phyloP scores from a whole-genome alignment of 78 protist species.

The Dictyostelium brefeldianum region DNA sequence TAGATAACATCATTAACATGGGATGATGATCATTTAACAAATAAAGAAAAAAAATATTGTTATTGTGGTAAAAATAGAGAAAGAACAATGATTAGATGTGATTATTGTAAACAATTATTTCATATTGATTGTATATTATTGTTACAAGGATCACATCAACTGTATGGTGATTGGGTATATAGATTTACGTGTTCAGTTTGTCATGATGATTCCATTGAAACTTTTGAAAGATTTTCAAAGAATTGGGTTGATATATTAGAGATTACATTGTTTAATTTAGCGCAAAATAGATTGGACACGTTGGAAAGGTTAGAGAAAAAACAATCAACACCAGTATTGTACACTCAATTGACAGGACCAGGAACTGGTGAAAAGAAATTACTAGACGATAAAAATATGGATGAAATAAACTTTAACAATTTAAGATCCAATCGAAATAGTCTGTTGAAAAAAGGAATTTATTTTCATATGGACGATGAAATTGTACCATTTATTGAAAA shows the following conservation, averaged over 20 bases:
- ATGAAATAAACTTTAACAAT: not conserved
- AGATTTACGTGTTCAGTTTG: conserved; percentile 65
- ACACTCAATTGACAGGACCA: too few relatives aligned
- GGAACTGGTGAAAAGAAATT: not conserved
- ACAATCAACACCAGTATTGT: not conserved
- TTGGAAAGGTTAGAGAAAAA: not conserved
- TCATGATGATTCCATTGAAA: conserved; percentile 17
- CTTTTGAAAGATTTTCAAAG: conserved; percentile 77
- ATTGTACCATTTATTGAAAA: conserved; percentile 61
- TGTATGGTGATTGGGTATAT: conserved; percentile 76
- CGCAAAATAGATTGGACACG: too few relatives aligned
- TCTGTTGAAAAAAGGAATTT: not conserved
- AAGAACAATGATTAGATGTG: conserved; percentile 51
- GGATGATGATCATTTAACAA: conserved; percentile 49
- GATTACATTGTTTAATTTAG: conserved; percentile 44
- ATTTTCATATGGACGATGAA: conserved; percentile 42
- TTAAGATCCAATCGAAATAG: not conserved
- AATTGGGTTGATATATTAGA: conserved; percentile 72
- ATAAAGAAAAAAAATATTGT: conserved; percentile 55
- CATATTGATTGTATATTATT: conserved; percentile 43
- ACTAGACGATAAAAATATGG: not conserved
- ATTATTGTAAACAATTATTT: conserved; percentile 53
- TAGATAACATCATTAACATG: conserved; percentile 48
- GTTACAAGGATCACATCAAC: conserved; percentile 51
- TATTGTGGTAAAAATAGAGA: conserved; percentile 66